Conservation (phyloP, 1,284 basidiomycete species). For the Tranzscheliella williamsii region DNA sequence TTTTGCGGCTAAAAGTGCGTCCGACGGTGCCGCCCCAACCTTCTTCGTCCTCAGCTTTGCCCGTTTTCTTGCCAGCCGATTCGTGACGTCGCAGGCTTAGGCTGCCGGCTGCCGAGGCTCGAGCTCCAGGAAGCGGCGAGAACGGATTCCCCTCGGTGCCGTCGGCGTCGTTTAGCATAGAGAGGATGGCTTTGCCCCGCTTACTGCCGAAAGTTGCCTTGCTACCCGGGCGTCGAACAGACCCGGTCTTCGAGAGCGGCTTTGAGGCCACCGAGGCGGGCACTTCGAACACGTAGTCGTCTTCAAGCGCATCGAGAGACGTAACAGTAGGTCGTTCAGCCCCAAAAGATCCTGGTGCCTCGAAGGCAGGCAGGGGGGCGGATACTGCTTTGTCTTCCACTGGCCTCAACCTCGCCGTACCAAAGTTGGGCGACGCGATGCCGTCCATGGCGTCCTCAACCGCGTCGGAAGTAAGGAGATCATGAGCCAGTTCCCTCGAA, state of each 20-base stretch:
- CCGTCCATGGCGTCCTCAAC: not conserved
- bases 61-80: not conserved
- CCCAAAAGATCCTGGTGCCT: too few relatives aligned
- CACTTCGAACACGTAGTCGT: constrained; percentile 21
- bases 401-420: constrained; percentile 21
- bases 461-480: constrained; percentile 1
- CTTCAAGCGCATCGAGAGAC: not conserved
- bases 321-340: not conserved
- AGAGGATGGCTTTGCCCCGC: constrained; percentile 32
- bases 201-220: constrained; percentile 37
- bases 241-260: not conserved
- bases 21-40: constrained; percentile 41
- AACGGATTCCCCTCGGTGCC: constrained; percentile 8
- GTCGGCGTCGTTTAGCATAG: constrained; percentile 12
- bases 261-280: not conserved
- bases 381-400: constrained; percentile 7
- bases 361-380: constrained; percentile 7
- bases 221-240: constrained; percentile 8
- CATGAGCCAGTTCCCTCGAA: constrained; percentile 28
- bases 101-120: not conserved
- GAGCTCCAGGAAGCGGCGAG: constrained; percentile 14
- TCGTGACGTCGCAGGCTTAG: constrained; percentile 13
- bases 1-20: constrained; percentile 15
- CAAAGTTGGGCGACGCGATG: constrained; percentile 14
- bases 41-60: constrained; percentile 19